A percentile compares a stretch with the other conserved stretches of the same genome.
Evolutionary conservation across 176 grass and related monocot genomes (phyloP).

Genomic region (Metroxylon sagu): DNA sequence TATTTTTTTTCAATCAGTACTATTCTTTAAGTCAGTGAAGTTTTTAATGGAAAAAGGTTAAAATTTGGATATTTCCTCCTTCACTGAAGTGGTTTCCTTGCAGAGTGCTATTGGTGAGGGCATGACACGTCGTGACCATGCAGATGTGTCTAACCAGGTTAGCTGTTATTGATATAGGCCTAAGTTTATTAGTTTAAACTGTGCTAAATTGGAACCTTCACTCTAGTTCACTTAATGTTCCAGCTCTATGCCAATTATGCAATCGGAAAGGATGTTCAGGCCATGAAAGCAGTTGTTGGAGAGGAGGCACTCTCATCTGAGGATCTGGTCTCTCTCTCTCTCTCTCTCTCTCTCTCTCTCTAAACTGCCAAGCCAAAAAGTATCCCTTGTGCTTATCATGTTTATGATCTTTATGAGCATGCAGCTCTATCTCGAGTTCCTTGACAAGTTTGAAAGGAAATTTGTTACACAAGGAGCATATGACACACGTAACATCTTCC

Average conservation of each 20-base stretch:
- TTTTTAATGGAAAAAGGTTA: too few species aligned
- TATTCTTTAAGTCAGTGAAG: too few species aligned
- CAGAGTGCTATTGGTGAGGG: constrained; percentile 99
- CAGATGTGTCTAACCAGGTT: constrained; percentile 99
- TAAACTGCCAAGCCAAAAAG: too few species aligned
- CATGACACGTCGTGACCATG: constrained; percentile 94
- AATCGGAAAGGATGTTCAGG: constrained; percentile 98
- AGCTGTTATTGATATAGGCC: background rate
- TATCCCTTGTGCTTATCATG: constrained; percentile 3
- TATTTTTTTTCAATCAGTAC: too few species aligned
- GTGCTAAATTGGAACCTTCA: background rate
- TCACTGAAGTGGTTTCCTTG: background rate
- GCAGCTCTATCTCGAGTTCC: constrained; percentile 90
- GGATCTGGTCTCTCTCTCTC: constrained; percentile 57
- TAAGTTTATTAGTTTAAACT: background rate
- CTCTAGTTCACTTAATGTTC: constrained; percentile 13
- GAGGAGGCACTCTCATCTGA: constrained; percentile 98
- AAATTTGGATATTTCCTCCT: too few species aligned
- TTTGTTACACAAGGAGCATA: constrained; percentile 83
- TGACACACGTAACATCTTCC: constrained; percentile 86
- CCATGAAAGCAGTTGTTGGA: constrained; percentile 98
- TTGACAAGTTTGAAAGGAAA: constrained; percentile 91
- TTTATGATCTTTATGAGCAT: constrained; percentile 8
- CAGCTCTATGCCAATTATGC: constrained; percentile 98
- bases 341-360: background rate